Evolutionary conservation across 768 basidiomycete species (phyloP), one percentile per base, ranked within the genome.

Genomic region (Leccinum ochraceum): DNA sequence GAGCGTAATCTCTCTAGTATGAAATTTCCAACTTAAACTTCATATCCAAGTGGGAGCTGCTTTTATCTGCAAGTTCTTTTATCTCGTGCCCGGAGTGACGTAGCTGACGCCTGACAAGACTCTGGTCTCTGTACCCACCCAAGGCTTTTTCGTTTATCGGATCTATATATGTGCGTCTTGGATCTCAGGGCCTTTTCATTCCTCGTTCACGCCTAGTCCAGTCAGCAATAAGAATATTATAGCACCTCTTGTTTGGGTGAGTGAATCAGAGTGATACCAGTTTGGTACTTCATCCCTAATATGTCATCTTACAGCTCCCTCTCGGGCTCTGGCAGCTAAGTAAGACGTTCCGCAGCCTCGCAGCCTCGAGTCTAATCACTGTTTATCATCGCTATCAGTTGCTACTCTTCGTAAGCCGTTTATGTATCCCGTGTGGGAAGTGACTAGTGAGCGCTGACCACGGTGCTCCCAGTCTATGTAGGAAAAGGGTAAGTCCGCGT

Each of bases 231-330:
- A 28, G 20, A 59, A 6, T 7, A 10, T 55, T 30, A 46, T 59
- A 20, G 58, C 46, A n/a, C 58, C 58, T n/a, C 20, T 59, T 6
- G 5, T 59, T n/a, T 59, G 58, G 58, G 58, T 59, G 9, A 49
- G 59, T 30, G 30, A 30, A 30, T 30, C 30, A 30, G 30, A 30
- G 30, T 7, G 16, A 22, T 50, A 5, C 30, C 1, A 22, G 4
- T 6, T 17, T 17, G 26, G 46, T 6, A 4, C 30, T 5, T 44
- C 44, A 30, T 39, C 2, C 26, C 34, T 48, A 16, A 60, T 22
- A 13, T 28, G 8, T 3, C 39, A 36, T 24, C 8, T 36, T 26
- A 10, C 10, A 60, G 59, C 48, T 60, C 30, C 53, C 59, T 7
- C 26, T 60, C 6, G 59, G 46, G 9, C 44, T 54, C 6, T 59